Evolutionary conservation across 2,329 filamentous ascomycete genomes (phyloP), one percentile per base, ranked within the genome.

Genomic region (Hypoxylon rubiginosum): DNA sequence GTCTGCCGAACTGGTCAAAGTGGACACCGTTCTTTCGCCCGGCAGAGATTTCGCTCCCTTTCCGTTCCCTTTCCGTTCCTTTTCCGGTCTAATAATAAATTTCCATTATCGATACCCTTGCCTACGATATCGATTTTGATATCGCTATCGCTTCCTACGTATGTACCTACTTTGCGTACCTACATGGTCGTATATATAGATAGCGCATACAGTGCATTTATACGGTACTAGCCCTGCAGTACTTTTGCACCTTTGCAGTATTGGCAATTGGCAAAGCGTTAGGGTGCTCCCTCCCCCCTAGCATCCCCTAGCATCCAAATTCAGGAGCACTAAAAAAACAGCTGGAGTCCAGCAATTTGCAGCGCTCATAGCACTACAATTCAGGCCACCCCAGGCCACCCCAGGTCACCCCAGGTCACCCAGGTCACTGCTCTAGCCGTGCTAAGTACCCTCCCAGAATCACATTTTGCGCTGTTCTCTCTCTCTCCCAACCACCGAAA

Each of bases 401-500:
- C 21, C 21, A 24, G 21, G 21, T 24, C 21, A 24, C 21, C 21
- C 21, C 21, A 24, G 21, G 21, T 24, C 21, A 24, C 21, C 21
- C 21, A 24, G 21, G 21, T 24, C 21, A 34, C 13, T 34, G 32
- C 34, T 39, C 36, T 54, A 39, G 55, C 41, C 21, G 52, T 30
- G 61, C 13, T 24, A 46, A 48, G 45, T 58, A 43, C 46, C 48
- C 30, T 9, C 30, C 26, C 43, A 21, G 26, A 30, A 30, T 5
- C 17, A 34, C 63, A 43, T 50, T 43, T 50, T 43, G 53, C 62
- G 32, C 48, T 58, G 19, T 58, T 64, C 60, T 21, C 61, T 62
- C 64, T 58, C 52, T 62, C 68, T 59, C 59, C 64, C 68, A 68
- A 71, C 71, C 68, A 69, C 70, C 62, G 63, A 62, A 63, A 63